Evolutionary conservation across 768 basidiomycete genomes (phyloP).

Genomic region (Russula sp.): DNA sequence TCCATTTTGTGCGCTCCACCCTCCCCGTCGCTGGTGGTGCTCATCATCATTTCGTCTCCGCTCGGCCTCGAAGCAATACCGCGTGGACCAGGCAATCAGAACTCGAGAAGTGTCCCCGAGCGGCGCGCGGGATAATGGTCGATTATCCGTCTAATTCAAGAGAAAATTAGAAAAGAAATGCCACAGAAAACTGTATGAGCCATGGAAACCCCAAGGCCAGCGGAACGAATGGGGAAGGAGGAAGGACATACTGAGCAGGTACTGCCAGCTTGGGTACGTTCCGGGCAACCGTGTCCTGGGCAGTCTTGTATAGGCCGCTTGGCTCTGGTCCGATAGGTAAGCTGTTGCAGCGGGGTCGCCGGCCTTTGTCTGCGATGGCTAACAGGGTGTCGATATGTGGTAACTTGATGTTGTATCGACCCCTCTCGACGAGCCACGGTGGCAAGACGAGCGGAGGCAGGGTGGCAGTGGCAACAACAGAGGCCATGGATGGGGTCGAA

Average conservation of each 20-base stretch:
- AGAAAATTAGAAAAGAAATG: neutral
- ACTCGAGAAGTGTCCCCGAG: neutral
- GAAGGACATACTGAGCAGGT: slow-evolving; percentile 12
- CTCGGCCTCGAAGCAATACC: neutral
- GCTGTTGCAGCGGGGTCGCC: slow-evolving; percentile 10
- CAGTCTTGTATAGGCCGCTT: slow-evolving; percentile 23
- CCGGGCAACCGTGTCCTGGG: slow-evolving; percentile 17
- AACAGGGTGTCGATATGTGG: slow-evolving; percentile 18
- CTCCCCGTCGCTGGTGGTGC: neutral
- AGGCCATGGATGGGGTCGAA: neutral
- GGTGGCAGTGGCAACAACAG: neutral
- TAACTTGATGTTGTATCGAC: slow-evolving; percentile 11
- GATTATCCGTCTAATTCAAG: neutral
- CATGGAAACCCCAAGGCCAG: too few relatives aligned
- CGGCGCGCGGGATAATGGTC: slow-evolving; percentile 5
- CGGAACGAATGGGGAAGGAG: neutral
- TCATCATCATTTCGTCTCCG: neutral
- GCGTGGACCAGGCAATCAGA: neutral
- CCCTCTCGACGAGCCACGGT: slow-evolving; percentile 13
- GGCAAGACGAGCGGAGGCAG: slow-evolving; percentile 19
- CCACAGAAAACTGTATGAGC: neutral
- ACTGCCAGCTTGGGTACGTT: slow-evolving; percentile 20
- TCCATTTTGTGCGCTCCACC: neutral
- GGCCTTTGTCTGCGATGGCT: slow-evolving; percentile 20
- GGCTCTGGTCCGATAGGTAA: slow-evolving; percentile 17